Percentiles rank a stretch among this genome's conserved stretches.
These are phyloP conservation scores for Mariannaea elegans DNA, from an alignment of 2,329 filamentous ascomycete species.

Conservation along the genomic window DNA sequence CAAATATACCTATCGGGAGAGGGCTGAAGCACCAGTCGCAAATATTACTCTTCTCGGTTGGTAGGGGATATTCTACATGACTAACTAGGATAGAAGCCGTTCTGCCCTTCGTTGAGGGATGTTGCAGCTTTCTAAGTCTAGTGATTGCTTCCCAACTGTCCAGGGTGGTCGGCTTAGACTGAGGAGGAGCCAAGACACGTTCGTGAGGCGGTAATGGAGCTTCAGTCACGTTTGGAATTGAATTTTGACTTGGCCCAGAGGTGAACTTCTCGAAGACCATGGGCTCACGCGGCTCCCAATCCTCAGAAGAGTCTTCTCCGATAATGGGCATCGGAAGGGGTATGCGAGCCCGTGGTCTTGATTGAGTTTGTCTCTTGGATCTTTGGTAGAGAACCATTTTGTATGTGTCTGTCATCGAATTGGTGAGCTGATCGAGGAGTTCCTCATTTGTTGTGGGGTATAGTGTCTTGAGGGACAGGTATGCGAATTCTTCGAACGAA, in stretches of 20 bases:
- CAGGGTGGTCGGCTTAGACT: not conserved
- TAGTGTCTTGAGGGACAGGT: not conserved
- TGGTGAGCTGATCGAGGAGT: not conserved
- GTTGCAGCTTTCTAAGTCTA: not conserved
- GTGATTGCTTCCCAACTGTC: not conserved
- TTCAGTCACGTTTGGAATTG: too few species aligned
- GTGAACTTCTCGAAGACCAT: too few species aligned
- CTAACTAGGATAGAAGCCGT: not conserved
- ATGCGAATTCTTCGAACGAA: not conserved
- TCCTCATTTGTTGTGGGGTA: not conserved
- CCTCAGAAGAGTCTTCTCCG: not conserved
- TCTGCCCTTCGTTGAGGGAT: not conserved
- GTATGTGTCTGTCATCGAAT: not conserved
- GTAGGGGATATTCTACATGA: not conserved
- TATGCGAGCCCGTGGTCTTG: not conserved
- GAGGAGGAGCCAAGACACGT: too few species aligned
- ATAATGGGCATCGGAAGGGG: not conserved
- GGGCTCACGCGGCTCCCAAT: not conserved
- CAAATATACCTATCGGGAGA: not conserved
- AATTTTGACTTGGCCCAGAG: not conserved
- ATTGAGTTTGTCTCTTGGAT: not conserved
- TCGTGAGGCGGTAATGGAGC: too few species aligned
- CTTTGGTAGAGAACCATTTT: not conserved
- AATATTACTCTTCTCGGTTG: not conserved
- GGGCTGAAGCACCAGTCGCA: slow-evolving; percentile 2